These are phyloP conservation scores for Spinacia oleracea DNA, from an alignment of 179 eudicot genomes.

Conservation along the genomic window DNA sequence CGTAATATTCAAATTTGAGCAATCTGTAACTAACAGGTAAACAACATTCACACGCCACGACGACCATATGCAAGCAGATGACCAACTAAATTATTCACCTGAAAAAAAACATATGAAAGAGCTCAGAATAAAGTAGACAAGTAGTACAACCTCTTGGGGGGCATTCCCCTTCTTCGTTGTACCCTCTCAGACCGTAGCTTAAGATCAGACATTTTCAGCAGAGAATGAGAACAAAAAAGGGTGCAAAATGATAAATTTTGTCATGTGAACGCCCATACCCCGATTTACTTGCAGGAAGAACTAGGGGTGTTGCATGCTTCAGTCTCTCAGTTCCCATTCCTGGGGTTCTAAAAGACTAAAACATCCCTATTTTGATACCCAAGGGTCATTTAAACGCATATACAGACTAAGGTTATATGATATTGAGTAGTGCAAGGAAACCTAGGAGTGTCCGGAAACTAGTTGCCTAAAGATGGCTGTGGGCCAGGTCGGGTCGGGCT, in stretches of 20 bases:
- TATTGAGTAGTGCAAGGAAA: neutral
- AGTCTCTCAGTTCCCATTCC: neutral
- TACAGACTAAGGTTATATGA: neutral
- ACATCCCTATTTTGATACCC: neutral
- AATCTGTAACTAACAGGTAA: neutral
- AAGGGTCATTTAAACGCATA: neutral
- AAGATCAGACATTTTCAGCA: neutral
- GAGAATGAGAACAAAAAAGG: neutral
- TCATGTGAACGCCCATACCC: neutral
- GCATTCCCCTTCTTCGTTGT: neutral
- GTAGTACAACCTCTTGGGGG: neutral
- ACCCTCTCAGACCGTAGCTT: neutral
- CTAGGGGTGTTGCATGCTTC: neutral
- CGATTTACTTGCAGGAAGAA: too few species aligned
- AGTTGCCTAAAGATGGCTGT: neutral
- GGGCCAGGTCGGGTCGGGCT: too few species aligned
- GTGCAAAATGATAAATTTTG: neutral
- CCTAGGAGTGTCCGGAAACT: neutral
- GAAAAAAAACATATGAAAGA: neutral
- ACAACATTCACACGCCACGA: constrained; percentile 10
- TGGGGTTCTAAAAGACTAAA: neutral
- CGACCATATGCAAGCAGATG: constrained; percentile 22
- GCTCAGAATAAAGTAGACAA: neutral
- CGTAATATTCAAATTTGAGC: neutral
- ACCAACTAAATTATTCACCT: constrained; percentile 25